Evolutionary conservation across 768 basidiomycete genomes (phyloP), one percentile per base, ranked within the genome.

Genomic region (Mrakia hoshinonis): DNA sequence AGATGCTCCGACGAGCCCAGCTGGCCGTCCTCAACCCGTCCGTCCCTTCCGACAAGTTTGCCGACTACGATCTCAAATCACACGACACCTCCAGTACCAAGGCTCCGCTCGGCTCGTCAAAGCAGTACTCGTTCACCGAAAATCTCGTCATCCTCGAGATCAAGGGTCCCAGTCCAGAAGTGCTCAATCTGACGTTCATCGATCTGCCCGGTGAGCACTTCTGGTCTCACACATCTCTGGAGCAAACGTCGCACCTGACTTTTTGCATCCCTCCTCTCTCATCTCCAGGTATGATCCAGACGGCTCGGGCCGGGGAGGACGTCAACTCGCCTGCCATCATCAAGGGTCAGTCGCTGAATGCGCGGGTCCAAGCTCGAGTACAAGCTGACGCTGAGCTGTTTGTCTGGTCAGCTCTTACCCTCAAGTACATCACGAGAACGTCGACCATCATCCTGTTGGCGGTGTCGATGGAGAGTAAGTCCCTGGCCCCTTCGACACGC

Each of bases 131-230:
- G n/a, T 51, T 51, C 22, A 51, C 49, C 26, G n/a, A 51, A 26
- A 51, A 51, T 26, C 13, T 51, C 49, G 49, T 51, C 2, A 51
- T 51, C 20, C 49, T 51, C 49, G 49, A 51, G 49, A 51, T 51
- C 10, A n/a, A 20, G 22, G 49, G 49, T n/a, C 49, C 49, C n/a
- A n/a, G n/a, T n/a, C n/a, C n/a, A 7, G 22, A 20, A 1, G 49
- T n/a, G 22, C 49, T 51, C 49, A 51, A 51, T 26, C 49, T 51
- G n/a, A 51, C 49, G 49, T 51, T 51, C 49, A 51, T 51, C 49
- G 49, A 51, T 51, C 20, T 51, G 5, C 49, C 49, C 26, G 49
- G 49, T 51, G 26, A 51, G 49, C 12, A 7, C 12, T 51, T 26
- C 26, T 51, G 4, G 20, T n/a, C 22, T 15, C 12, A 20, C 12